These are phyloP conservation scores for Bryum argenteum DNA, from an alignment of 225 moss, liverwort and hornwort genomes.

Conservation along the genomic window DNA sequence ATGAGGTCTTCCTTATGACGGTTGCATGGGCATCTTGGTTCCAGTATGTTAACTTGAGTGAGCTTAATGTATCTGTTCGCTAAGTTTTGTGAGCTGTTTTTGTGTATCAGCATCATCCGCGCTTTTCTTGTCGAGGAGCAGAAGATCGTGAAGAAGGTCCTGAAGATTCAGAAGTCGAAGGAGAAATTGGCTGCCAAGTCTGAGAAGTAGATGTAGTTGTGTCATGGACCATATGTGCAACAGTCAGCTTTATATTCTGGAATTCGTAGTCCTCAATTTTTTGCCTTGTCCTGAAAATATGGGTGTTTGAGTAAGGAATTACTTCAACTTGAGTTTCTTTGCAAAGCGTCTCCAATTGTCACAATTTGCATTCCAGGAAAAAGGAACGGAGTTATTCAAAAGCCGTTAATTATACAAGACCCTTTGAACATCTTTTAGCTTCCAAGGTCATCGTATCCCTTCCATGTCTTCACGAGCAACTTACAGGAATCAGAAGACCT, in stretches of 20 bases:
- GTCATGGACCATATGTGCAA: constrained; percentile 1
- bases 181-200: constrained; percentile 47
- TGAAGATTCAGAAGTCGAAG: constrained; percentile 51
- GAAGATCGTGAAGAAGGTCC: constrained; percentile 53
- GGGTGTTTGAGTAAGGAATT: not conserved
- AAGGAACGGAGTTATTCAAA: too few species aligned
- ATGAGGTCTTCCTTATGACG: not conserved
- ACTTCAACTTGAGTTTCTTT: not conserved
- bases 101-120: constrained; percentile 38
- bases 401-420: too few species aligned
- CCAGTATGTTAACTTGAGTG: not conserved
- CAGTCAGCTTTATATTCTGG: not conserved
- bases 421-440: too few species aligned
- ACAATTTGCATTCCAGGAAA: too few species aligned
- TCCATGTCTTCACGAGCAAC: too few species aligned
- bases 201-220: constrained; percentile 18
- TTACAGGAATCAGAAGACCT: too few species aligned
- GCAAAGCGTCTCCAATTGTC: not conserved
- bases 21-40: not conserved
- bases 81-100: constrained; percentile 4
- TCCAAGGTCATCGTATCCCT: too few species aligned
- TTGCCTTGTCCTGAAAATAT: not conserved
- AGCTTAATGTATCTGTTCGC: not conserved
- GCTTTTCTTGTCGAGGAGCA: constrained; percentile 61
- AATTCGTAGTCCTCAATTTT: constrained; percentile 5